phyloP scores from a whole-genome alignment of 2,329 filamentous ascomycete genomes.

The Fusarium devonianum region DNA sequence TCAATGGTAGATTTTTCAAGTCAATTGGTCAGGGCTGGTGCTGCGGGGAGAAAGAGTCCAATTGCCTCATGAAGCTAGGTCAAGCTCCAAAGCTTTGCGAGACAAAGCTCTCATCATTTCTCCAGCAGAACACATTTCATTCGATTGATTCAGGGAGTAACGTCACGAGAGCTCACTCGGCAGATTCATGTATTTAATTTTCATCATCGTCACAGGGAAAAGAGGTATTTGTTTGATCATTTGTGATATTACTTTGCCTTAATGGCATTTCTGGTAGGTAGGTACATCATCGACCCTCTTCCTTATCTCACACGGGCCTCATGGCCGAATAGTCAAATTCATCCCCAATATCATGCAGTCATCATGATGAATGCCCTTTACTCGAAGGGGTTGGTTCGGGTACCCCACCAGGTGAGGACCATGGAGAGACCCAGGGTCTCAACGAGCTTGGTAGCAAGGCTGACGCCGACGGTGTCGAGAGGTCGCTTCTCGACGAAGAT shows the following conservation, averaged over 20 bases:
- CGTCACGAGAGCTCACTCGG: too few species aligned
- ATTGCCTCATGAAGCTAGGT: too few species aligned
- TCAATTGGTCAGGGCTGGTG: too few species aligned
- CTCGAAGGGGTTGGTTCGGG: conserved; percentile 89
- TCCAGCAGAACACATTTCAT: too few species aligned
- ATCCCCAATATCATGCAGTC: conserved; percentile 15
- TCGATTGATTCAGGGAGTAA: too few species aligned
- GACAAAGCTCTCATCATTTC: too few species aligned
- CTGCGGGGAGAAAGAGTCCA: too few species aligned
- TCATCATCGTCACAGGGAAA: too few species aligned
- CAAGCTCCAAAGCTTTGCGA: too few species aligned
- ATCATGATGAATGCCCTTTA: conserved; percentile 53
- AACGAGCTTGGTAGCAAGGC: conserved; percentile 81
- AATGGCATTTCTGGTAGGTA: conserved; percentile 24
- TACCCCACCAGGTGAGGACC: conserved; percentile 98
- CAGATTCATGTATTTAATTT: too few species aligned
- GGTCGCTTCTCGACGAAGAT: conserved; percentile 91
- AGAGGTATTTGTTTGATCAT: conserved; percentile 18
- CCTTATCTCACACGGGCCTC: conserved; percentile 32
- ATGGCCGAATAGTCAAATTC: conserved; percentile 25
- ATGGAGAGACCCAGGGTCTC: conserved; percentile 92
- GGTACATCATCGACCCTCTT: conserved; percentile 26
- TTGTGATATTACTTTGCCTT: conserved; percentile 34
- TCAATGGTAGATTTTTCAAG: too few species aligned
- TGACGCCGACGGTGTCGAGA: conserved; percentile 87